Base-by-base conservation (phyloP, 1,284 basidiomycete species). In the Moesziomyces sp. region DNA sequence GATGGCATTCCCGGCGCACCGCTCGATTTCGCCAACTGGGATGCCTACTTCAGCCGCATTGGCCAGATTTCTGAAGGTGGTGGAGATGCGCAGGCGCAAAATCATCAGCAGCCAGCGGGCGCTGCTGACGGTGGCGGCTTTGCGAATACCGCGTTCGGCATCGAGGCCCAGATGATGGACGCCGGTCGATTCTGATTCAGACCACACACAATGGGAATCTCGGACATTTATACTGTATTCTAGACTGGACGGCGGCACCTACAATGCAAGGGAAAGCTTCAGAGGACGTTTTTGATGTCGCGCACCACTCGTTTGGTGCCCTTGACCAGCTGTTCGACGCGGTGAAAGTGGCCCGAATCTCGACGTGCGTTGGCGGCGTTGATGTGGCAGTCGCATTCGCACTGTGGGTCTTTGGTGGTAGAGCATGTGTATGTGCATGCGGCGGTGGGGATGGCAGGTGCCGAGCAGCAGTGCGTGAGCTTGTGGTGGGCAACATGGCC, bases 1-100 rank as follows among this genome's bases (percentile, higher is more conserved):
- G 77, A 78, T 42, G 71, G 60, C 14, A 60, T 78, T 8, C 77
- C 77, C 0, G 68, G 72, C 5, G 77, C 64, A 0, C 64, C 76
- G 30, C 40, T 78, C 7, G 77, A 78, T 24, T 78, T 76, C 56
- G 77, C 72, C 28, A 71, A 65, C 18, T 78, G 70, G 74, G 77
- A 77, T 38, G 59, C 59, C 1, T 77, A 67, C 30, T 75, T 78
- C 46, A 58, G 51, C 38, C 34, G 57, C 4, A 58, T 64, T 24
- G 52, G 55, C 19, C 54, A 62, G 14, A 52, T 26, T 14, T 40
- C 54, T 7, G 35, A n/a, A 1, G 43, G 26, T 2, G 58, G 16
- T 10, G 45, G 30, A 34, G 30, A 34, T 34, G 30, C 30, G 7
- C 30, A 30, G 5, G 35, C 8, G 8, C 38, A 43, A 48, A 47